phyloP scores from a whole-genome alignment of 352 stramenopile species.

The Globisporangium lucens region DNA sequence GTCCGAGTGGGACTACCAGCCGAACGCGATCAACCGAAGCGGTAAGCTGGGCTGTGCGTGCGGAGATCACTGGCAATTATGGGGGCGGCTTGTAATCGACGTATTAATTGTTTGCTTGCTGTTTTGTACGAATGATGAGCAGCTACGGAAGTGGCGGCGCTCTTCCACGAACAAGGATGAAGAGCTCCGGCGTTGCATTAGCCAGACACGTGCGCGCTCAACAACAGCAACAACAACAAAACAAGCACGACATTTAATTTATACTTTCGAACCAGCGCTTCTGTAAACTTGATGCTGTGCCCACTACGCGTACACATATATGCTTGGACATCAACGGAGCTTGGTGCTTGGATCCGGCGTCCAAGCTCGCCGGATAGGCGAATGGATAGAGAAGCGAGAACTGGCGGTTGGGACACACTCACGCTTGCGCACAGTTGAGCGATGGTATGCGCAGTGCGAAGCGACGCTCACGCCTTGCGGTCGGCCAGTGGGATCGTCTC shows the following conservation, averaged over 20 bases:
- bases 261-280: background rate
- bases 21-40: constrained; percentile 37
- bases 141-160: constrained; percentile 55
- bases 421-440: background rate
- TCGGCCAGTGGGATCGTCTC: constrained; percentile 30
- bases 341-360: background rate
- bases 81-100: constrained; percentile 3
- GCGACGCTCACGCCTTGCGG: background rate
- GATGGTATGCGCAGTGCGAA: background rate
- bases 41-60: constrained; percentile 21
- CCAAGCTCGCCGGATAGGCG: background rate
- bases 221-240: background rate
- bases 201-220: background rate
- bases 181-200: background rate
- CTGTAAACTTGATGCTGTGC: background rate
- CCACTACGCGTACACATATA: background rate
- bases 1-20: constrained; percentile 59
- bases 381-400: background rate
- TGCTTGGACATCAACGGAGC: background rate
- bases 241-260: constrained; percentile 1
- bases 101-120: constrained; percentile 2
- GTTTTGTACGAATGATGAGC: background rate
- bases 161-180: constrained; percentile 28
- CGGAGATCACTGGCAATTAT: background rate
- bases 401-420: background rate